A percentile compares a stretch with the other conserved stretches of the same genome.
Conservation (phyloP, 129 eudicot species). For the Glebionis coronaria region DNA sequence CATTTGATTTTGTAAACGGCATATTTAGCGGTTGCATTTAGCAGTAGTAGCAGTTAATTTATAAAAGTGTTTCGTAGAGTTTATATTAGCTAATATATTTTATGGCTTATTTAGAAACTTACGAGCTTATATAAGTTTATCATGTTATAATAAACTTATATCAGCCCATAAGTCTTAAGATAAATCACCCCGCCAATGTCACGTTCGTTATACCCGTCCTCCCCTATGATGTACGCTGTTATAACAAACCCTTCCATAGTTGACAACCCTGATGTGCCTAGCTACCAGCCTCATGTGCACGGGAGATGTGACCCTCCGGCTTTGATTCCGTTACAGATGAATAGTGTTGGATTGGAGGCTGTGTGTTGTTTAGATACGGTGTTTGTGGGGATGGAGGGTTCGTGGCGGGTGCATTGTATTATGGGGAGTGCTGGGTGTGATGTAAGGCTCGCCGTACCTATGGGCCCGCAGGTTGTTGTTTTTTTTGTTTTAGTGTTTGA, state of each 20-base stretch:
- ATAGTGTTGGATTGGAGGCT: conserved; percentile 40
- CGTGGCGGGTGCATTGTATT: conserved; percentile 85
- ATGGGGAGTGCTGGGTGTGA: conserved; percentile 65
- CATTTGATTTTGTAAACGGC: too few relatives aligned
- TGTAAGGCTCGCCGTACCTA: conserved; percentile 75
- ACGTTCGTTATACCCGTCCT: conserved; percentile 47
- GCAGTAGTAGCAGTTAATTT: too few relatives aligned
- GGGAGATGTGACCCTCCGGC: conserved; percentile 90
- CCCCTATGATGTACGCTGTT: conserved; percentile 74
- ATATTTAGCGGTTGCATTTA: too few relatives aligned
- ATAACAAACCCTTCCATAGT: conserved; percentile 60
- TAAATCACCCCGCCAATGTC: too few relatives aligned
- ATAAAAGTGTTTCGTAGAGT: too few relatives aligned
- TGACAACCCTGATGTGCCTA: conserved; percentile 84
- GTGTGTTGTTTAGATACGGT: conserved; percentile 61
- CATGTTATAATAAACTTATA: too few relatives aligned
- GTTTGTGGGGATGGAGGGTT: conserved; percentile 44
- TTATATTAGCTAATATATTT: too few relatives aligned
- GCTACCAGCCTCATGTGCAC: conserved; percentile 89
- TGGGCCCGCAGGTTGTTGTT: conserved; percentile 59
- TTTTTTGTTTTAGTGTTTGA: too few relatives aligned
- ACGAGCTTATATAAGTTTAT: too few relatives aligned
- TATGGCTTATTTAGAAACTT: too few relatives aligned
- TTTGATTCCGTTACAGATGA: conserved; percentile 81
- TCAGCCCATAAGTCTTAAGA: too few relatives aligned